Base-by-base conservation (phyloP, 306 rosid species). In the Cucumis hystrix region DNA sequence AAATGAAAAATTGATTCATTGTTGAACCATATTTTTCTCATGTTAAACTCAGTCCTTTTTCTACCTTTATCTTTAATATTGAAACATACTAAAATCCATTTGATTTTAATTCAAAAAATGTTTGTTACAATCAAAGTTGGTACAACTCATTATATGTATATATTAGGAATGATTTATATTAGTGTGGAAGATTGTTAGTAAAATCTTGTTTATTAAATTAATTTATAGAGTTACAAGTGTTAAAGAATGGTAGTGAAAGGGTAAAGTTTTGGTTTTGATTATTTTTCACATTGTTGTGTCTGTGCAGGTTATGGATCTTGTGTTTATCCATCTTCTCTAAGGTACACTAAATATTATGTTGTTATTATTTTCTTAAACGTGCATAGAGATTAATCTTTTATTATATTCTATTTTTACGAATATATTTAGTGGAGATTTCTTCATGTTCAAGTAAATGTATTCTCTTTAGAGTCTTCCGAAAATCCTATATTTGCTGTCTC, bases 271-370 rank as follows among this genome's bases (percentile, higher is more conserved):
- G 13, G 11, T 17, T 15, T 15, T 64, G 1, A 65, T 39, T 37
- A 52, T 37, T 16, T 39, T 39, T 35, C 8, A 18, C 23, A 65
- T 16, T 7, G 55, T 28, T 35, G 17, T 49, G 4, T 28, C 59
- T 10, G 79, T 83, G 45, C 60, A 96, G 99, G 99, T 80, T 96
- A 92, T 82, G 99, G 99, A 89, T 96, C 99, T 89, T 96, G 99
- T 65, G 89, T 89, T 55, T 96, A 91, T 64, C 97, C 98, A 20
- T 92, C 97, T 78, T 83, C 93, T 20, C 14, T 81, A 28, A 92
- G 98, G 99, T 92, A 88, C 65, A 86, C 37, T 52, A 18, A 18
- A 9, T 17, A 17, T 58, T 79, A 7, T 59, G 4, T 40, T 67
- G 5, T 33, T 33, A 33, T 33, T 30, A 2, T 43, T 30, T 8